Conservation (phyloP, 768 basidiomycete genomes). For the Leccinum rimulosum region DNA sequence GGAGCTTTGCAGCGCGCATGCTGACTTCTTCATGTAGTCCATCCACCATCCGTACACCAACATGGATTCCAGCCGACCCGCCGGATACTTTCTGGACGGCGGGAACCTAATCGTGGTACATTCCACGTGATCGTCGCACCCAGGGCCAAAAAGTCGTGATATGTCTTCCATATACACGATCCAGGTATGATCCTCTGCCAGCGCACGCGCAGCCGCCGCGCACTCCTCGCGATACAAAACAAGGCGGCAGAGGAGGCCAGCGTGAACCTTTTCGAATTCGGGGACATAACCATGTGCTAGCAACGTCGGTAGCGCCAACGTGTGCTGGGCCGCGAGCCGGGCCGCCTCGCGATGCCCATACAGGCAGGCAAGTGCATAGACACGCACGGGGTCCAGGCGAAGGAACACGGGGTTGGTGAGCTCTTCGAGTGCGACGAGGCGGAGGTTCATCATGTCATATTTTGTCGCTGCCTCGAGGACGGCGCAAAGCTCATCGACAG, state of each 20-base stretch:
- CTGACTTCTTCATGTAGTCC: constrained; percentile 15
- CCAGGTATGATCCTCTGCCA: constrained; percentile 13
- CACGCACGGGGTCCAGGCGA: neutral
- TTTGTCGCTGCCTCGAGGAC: constrained; percentile 13
- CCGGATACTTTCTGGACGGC: constrained; percentile 5
- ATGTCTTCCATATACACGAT: neutral
- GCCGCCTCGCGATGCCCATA: neutral
- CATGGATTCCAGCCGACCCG: neutral
- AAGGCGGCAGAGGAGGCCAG: constrained; percentile 5
- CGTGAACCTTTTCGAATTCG: constrained; percentile 13
- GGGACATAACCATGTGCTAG: neutral
- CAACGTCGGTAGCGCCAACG: constrained; percentile 6
- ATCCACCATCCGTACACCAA: constrained; percentile 14
- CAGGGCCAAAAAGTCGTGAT: neutral
- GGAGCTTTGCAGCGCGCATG: neutral
- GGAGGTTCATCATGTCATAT: constrained; percentile 15
- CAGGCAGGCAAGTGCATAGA: constrained; percentile 16
- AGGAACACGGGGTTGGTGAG: constrained; percentile 4
- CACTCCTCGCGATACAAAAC: constrained; percentile 12
- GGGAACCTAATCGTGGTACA: neutral
- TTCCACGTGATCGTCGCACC: neutral
- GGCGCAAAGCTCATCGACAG: constrained; percentile 1
- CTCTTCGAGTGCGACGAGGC: neutral
- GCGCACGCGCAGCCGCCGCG: neutral
- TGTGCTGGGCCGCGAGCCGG: constrained; percentile 9